Percentiles rank a stretch among this genome's conserved stretches.
phyloP scores from a whole-genome alignment of 1,284 basidiomycete species.

The Trichosporon ovoides region DNA sequence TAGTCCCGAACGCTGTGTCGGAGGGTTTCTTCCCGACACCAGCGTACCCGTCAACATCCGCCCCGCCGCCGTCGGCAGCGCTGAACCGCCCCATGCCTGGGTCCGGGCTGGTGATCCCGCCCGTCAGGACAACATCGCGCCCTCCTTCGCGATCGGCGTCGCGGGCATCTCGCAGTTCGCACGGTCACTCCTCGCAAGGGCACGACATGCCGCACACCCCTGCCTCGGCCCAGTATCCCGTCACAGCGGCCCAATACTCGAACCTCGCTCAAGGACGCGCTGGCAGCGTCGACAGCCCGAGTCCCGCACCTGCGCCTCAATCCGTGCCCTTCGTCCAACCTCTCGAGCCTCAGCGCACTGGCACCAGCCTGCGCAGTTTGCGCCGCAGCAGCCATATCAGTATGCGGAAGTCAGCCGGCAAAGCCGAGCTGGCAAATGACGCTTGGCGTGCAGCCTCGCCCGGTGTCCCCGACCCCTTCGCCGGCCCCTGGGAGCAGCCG shows the following conservation, averaged over 20 bases:
- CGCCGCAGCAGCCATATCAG: neutral
- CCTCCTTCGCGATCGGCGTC: neutral
- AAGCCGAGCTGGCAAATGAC: neutral
- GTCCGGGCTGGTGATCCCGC: constrained; percentile 2
- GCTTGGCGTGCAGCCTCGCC: neutral
- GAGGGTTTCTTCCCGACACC: neutral
- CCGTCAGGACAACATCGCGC: neutral
- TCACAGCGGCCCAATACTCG: no score
- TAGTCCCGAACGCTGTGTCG: neutral
- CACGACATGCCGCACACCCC: neutral
- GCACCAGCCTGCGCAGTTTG: neutral
- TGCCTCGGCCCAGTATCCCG: neutral
- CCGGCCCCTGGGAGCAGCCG: neutral
- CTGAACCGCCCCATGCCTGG: neutral
- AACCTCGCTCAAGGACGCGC: neutral
- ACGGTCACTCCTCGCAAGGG: neutral
- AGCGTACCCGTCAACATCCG: no score
- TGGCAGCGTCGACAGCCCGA: neutral
- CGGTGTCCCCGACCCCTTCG: neutral
- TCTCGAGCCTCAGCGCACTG: neutral
- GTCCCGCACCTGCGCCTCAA: neutral
- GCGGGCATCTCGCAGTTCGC: neutral
- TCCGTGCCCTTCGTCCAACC: neutral
- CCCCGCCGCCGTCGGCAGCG: neutral
- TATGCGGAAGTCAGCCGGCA: neutral